phyloP scores from a whole-genome alignment of 805 yeast species.

The Blastobotrys robertii region DNA sequence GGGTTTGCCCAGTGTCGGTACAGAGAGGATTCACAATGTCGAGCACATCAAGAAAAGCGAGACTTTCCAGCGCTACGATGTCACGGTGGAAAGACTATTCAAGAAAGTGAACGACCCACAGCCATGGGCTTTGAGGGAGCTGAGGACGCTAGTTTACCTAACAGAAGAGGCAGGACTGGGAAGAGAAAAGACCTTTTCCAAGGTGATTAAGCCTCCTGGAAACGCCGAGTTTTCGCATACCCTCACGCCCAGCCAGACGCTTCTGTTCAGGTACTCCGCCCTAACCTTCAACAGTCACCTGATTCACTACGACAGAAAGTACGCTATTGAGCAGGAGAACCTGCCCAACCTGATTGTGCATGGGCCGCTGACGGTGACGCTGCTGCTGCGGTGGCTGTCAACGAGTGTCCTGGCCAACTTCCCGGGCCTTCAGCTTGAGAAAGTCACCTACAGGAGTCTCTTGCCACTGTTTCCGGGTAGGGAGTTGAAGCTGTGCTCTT shows the following conservation, averaged over 20 bases:
- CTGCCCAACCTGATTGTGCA: conserved; percentile 58
- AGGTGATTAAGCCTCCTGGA: conserved; percentile 16
- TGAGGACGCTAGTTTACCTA: conserved; percentile 54
- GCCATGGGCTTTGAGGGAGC: conserved; percentile 37
- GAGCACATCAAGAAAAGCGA: conserved; percentile 8
- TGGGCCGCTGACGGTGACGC: conserved; percentile 68
- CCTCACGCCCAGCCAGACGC: conserved; percentile 32
- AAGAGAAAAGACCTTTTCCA: conserved; percentile 12
- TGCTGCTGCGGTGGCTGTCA: conserved; percentile 45
- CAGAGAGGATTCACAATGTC: conserved; percentile 38
- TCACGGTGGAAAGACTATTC: conserved; percentile 46
- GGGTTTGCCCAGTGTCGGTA: conserved; percentile 36
- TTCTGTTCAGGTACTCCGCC: conserved; percentile 57
- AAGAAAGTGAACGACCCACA: conserved; percentile 16
- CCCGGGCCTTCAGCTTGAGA: conserved; percentile 16
- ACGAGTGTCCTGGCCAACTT: conserved; percentile 11
- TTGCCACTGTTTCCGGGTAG: conserved; percentile 41
- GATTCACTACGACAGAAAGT: conserved; percentile 61
- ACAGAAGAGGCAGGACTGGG: conserved; percentile 22
- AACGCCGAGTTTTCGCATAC: conserved; percentile 15
- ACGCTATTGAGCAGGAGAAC: conserved; percentile 45
- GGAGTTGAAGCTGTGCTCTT: conserved; percentile 17
- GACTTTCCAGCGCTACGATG: conserved; percentile 32
- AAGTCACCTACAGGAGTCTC: conserved; percentile 40
- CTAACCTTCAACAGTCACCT: conserved; percentile 75